phyloP scores from a whole-genome alignment of 176 grass and related monocot genomes.

The Ampelocalamus luodianensis region DNA sequence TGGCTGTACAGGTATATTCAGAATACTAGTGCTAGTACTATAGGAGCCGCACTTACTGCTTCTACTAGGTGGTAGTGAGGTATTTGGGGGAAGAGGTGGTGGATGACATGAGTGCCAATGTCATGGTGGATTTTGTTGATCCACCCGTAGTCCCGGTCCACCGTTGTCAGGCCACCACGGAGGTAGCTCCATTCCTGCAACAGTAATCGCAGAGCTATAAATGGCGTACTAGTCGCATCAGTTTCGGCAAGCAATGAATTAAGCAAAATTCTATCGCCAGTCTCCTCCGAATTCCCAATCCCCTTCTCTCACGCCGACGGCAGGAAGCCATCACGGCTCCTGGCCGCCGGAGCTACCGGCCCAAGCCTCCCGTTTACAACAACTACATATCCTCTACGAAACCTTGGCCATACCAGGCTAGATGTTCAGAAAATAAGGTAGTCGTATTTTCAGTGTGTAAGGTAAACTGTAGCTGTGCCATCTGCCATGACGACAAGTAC shows the following conservation, averaged over 20 bases:
- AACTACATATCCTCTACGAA: too few relatives aligned
- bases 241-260: too few relatives aligned
- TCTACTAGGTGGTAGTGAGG: constrained; percentile 88
- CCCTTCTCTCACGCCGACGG: too few relatives aligned
- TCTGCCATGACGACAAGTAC: not conserved
- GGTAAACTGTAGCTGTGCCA: not conserved
- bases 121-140: constrained; percentile 95
- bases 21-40: not conserved
- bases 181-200: constrained; percentile 96
- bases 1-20: too few relatives aligned
- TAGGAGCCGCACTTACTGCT: constrained; percentile 58
- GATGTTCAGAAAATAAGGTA: not conserved
- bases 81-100: constrained; percentile 96
- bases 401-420: too few relatives aligned
- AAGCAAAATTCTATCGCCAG: too few relatives aligned
- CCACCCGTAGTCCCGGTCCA: constrained; percentile 93
- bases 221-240: too few relatives aligned
- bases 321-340: too few relatives aligned
- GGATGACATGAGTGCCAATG: constrained; percentile 95
- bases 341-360: too few relatives aligned
- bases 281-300: too few relatives aligned
- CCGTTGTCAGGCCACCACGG: constrained; percentile 75
- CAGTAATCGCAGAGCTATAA: not conserved
- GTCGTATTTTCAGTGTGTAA: not conserved
- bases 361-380: too few relatives aligned